Evolutionary conservation across 345 rosid genomes (phyloP).

Genomic region (Erodium maritimum): DNA sequence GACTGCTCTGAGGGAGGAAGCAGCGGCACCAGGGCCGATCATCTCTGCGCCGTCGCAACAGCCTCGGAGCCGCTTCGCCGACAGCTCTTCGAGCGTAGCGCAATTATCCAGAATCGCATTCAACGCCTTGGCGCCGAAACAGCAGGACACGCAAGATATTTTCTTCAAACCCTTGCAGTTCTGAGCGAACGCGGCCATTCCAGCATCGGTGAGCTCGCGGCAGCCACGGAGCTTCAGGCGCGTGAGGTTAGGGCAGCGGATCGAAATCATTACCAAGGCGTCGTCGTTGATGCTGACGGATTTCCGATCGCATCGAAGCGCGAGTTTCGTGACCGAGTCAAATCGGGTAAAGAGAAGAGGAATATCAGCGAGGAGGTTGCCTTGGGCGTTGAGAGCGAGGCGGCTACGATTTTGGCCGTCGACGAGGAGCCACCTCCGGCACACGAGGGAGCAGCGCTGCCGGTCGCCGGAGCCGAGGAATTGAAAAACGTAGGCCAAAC

Average conservation of each 20-base stretch:
- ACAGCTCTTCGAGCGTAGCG: slow-evolving; percentile 31
- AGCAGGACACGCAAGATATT: slow-evolving; percentile 55
- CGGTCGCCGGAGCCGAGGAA: slow-evolving; percentile 49
- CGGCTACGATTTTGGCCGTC: slow-evolving; percentile 60
- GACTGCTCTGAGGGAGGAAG: slow-evolving; percentile 35
- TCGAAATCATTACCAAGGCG: slow-evolving; percentile 35
- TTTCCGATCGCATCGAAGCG: slow-evolving; percentile 57
- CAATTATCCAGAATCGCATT: slow-evolving; percentile 44
- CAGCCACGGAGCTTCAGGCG: slow-evolving; percentile 84
- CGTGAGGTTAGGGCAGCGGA: slow-evolving; percentile 45
- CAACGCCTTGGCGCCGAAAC: slow-evolving; percentile 53
- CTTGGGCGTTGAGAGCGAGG: slow-evolving; percentile 48
- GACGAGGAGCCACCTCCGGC: slow-evolving; percentile 57
- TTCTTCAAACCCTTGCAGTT: slow-evolving; percentile 44
- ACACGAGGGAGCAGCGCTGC: slow-evolving; percentile 49
- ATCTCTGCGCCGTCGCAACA: slow-evolving; percentile 26
- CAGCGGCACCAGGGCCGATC: slow-evolving; percentile 21
- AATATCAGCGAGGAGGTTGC: slow-evolving; percentile 29
- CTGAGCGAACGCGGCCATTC: slow-evolving; percentile 42
- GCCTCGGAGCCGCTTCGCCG: slow-evolving; percentile 45
- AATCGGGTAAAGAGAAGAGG: slow-evolving; percentile 45
- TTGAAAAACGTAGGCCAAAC: slow-evolving; percentile 60
- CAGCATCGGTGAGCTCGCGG: slow-evolving; percentile 55
- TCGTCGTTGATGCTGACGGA: slow-evolving; percentile 47
- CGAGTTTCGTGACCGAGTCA: slow-evolving; percentile 50